Base-by-base conservation (phyloP, 768 basidiomycete species). In the Coprinopsis strossmayeri region DNA sequence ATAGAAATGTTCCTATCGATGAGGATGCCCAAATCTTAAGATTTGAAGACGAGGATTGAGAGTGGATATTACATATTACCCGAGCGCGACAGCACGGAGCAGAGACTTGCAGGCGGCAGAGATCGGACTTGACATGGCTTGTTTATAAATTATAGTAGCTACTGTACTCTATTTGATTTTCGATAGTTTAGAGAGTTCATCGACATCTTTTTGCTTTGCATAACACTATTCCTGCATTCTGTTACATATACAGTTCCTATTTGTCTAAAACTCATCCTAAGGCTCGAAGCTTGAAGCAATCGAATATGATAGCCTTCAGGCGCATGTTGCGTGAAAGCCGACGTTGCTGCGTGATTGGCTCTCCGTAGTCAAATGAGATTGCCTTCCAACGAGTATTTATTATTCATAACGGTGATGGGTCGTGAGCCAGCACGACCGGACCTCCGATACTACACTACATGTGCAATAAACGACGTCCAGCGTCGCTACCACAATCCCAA, bases 1-100 rank as follows among this genome's bases (percentile, higher is more conserved):
- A 87, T 56, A 72, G 90, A 56, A 76, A 87, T 57, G 63, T 92
- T 45, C 79, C 87, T 0, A 76, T 91, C 45, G 91, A 93, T 59
- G 90, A 91, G 63, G 91, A 93, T 64, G 90, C 90, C 18, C 90
- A 89, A 66, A 79, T 92, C 49, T 66, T 92, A 49, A 73, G 82
- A 45, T 92, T 92, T 59, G 87, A 91, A 57, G 90, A 92, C 55
- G 90, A 91, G 57, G 75, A 77, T 10, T 70, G 61, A 61, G 24
- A 40, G 17, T 17, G 28, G 43, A 38, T 38, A 17, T 10, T 7
- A 15, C 9, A 32, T 7, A 32, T 32, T 15, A 32, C 30, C 30
- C 9, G 30, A 15, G 7, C 15, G 30, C 15, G 15, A 7, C 30
- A 32, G 15, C 30, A 32, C 30, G 7, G 30, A 32, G 30, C 7